Evolutionary conservation across 2,329 filamentous ascomycete species (phyloP), one percentile per base, ranked within the genome.

Genomic region (Ceratocystis lukuohia): DNA sequence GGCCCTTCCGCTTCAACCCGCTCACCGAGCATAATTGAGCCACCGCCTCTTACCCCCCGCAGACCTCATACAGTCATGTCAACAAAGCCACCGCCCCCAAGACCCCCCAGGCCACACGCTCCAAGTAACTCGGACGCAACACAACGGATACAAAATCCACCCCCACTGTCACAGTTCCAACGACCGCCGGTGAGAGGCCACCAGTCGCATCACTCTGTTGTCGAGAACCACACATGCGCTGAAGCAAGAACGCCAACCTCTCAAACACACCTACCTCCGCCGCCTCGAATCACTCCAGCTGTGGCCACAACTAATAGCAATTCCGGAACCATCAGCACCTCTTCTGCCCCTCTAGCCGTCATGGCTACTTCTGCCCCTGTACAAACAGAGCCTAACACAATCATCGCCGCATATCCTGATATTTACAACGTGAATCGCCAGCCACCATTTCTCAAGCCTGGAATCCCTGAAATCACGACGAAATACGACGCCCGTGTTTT

Each of bases 401-500:
- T 78, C 62, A 77, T 78, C 22, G 83, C 81, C 7, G 83, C 89
- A 62, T 96, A 89, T 73, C 94, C 94, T 0, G 92, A 99, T 75
- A 80, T 88, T 1, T 89, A 91, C 1, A 86, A 88, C 70, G 84
- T 90, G 1, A 99, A 96, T 73, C 85, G 94, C 62, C 84, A 91
- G 62, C 88, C 90, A 17, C 94, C 94, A 0, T 82, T 82, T 64
- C 85, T 89, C 70, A 88, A 86, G 71, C 81, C 85, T 53, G 87
- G 88, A 0, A 82, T 83, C n/a, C 82, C 81, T 64, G 88, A 93
- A 69, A 92, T 99, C 66, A 77, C 82, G 37, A 92, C 89, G 2
- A 91, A 90, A 71, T 94, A 96, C 70, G 94, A 97, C 69, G 89
- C 90, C 4, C 86, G 91, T 53, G 79, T 91, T 37, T 86, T 96